Base-by-base conservation (phyloP, 1,284 basidiomycete genomes). In the Ceratobasidium sp. region DNA sequence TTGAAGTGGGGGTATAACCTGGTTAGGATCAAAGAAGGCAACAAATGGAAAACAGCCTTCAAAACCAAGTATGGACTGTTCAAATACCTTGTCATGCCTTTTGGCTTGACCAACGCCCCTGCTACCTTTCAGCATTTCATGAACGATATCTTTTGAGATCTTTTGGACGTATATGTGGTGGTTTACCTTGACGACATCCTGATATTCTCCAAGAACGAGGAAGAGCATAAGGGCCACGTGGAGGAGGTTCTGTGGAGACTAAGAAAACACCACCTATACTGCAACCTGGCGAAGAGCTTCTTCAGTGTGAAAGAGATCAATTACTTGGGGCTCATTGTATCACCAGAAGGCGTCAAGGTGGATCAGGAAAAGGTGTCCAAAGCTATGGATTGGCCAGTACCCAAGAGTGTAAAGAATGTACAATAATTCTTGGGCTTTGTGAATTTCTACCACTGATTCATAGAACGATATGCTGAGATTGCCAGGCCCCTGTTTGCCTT, bases 201-300 rank as follows among this genome's bases (percentile, higher is more conserved):
- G 6, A 64, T 64, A 5, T 48, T 78, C 49, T 83, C 84, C 4
- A 78, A 81, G 0, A 82, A 80, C 16, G 80, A 80, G 40, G 82
- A 85, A 11, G 74, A 78, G 5, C 80, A 81, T 54, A 8, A 38
- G 0, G 4, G 33, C 16, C 77, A 80, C 48, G 76, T 80, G 18
- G 38, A 49, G 2, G n/a, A 72, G 38, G 78, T 79, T n/a, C 69
- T 79, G 14, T 3, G 44, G 16, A 30, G 73, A 2, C 74, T 79
- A 6, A 33, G 72, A 5, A 36, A 74, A n/a, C n/a, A 73, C 69
- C 46, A 60, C 25, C 62, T 75, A 28, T 67, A 28, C 46, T 70
- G 75, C 11, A 79, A 78, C 42, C 11, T 74, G 2, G 59, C 62
- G 36, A 80, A 80, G 59, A 78, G 78, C 59, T 62, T 75, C 14